These are phyloP conservation scores for Diaporthe vaccinii DNA, from an alignment of 2,329 filamentous ascomycete genomes.

Conservation along the genomic window DNA sequence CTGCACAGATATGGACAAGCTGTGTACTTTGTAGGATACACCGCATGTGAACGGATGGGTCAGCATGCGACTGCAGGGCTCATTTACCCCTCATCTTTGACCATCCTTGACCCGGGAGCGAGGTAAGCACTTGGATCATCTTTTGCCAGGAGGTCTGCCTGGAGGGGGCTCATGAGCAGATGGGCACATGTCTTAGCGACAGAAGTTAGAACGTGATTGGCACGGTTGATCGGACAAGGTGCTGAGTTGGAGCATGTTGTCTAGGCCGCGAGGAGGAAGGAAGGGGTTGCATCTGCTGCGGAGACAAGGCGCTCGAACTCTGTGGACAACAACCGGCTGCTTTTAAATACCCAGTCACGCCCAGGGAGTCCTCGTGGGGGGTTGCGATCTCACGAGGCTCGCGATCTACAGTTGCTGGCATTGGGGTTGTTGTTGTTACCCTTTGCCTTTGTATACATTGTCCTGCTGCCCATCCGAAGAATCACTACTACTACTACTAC, in stretches of 20 bases:
- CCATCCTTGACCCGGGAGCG: conserved; percentile 31
- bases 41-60: conserved; percentile 7
- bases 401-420: not conserved
- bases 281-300: conserved; percentile 21
- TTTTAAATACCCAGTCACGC: conserved; percentile 3
- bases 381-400: not conserved
- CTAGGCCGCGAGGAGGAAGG: not conserved
- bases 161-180: not conserved
- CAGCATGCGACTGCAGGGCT: conserved; percentile 10
- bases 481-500: conserved; percentile 49
- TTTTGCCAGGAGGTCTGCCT: not conserved
- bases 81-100: conserved; percentile 39
- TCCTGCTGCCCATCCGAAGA: not conserved
- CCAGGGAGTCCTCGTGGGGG: not conserved
- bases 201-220: conserved; percentile 13
- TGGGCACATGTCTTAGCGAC: not conserved
- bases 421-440: too few species aligned
- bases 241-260: not conserved
- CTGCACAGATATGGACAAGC: not conserved
- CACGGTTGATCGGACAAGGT: conserved; percentile 20
- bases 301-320: not conserved
- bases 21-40: not conserved
- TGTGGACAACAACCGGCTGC: not conserved
- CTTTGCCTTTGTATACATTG: not conserved
- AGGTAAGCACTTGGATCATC: conserved; percentile 25